Percentiles rank a stretch among this genome's conserved stretches.
Conservation (phyloP, 495 filamentous ascomycete species). For the Trichoderma gamsii region DNA sequence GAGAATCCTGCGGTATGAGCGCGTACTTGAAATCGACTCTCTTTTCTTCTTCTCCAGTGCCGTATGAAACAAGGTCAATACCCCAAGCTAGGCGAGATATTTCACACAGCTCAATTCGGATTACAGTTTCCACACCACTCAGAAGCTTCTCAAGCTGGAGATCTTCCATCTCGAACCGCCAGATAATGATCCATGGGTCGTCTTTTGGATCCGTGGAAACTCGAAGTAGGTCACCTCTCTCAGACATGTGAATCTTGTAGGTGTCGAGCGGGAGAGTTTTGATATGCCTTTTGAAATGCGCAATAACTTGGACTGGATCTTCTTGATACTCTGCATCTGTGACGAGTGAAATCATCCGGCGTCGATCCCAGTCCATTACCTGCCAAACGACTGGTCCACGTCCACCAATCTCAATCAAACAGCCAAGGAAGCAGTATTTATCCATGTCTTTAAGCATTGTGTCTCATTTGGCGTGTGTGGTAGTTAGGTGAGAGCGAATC, state of each 20-base stretch:
- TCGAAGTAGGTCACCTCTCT: slow-evolving; percentile 15
- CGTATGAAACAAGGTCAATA: slow-evolving; percentile 16
- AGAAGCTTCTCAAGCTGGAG: background rate
- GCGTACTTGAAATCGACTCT: slow-evolving; percentile 5
- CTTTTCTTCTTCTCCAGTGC: no score
- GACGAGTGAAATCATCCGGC: slow-evolving; percentile 22
- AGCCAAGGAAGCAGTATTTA: no score
- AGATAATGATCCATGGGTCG: slow-evolving; percentile 13
- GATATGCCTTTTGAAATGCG: slow-evolving; percentile 17
- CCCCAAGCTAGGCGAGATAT: slow-evolving; percentile 14
- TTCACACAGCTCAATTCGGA: no score
- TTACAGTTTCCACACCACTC: no score
- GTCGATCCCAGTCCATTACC: slow-evolving; percentile 22
- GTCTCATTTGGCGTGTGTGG: background rate
- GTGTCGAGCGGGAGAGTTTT: slow-evolving; percentile 10
- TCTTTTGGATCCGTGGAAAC: slow-evolving; percentile 17
- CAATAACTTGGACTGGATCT: slow-evolving; percentile 15
- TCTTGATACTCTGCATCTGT: slow-evolving; percentile 21
- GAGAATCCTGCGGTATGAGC: background rate
- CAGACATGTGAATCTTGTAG: slow-evolving; percentile 18
- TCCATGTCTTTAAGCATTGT: no score
- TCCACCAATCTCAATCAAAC: slow-evolving; percentile 2
- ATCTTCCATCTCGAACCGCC: slow-evolving; percentile 15
- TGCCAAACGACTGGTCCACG: slow-evolving; percentile 25
- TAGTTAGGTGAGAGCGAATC: background rate